Evolutionary conservation across 495 filamentous ascomycete species (phyloP), one percentile per base, ranked within the genome.

Genomic region (Bathelium albidoporum): DNA sequence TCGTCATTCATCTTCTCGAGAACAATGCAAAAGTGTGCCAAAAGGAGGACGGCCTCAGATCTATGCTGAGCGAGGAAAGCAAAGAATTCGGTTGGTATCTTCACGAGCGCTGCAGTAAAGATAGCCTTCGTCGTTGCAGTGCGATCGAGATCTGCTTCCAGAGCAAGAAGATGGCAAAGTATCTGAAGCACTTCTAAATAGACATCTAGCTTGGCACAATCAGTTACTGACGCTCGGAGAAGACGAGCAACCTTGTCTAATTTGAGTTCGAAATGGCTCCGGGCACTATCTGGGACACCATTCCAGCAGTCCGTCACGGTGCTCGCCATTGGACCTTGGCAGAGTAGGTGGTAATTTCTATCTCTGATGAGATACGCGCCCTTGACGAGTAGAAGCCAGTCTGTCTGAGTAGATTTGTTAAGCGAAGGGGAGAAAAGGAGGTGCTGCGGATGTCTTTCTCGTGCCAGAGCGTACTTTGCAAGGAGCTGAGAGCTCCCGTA

Each of bases 1-100:
- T 55, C 49, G 2, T 55, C 49, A 55, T 55, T 55, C 49, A 55
- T 55, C 24, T 55, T 55, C 24, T 55, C 49, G 11, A 55, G 24
- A 29, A 55, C 9, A 20, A 55, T 55, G 20, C 49, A 55, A 24
- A 55, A 29, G 24, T 55, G 49, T 10, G 49, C 49, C 2, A 55
- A 55, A 11, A 55, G 26, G 24, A 55, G 20, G 2, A 55, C 49
- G 20, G 49, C 49, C 1, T 55, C 49, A 29, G 49, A 9, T 55
- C 49, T 26, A 16, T 24, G 49, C 1, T 55, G 20, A 2, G 49
- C 49, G 16, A 55, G 49, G 9, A 55, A 29, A 55, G 22, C 24
- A 55, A 55, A 55, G 20, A 28, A 55, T 10, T 29, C 49, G 9
- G 24, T 10, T 2, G 49, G 49, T 29, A 55, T 28, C 16, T 20